phyloP scores from a whole-genome alignment of 2,329 filamentous ascomycete species.

The Parasarocladium wereldwijsianum region DNA sequence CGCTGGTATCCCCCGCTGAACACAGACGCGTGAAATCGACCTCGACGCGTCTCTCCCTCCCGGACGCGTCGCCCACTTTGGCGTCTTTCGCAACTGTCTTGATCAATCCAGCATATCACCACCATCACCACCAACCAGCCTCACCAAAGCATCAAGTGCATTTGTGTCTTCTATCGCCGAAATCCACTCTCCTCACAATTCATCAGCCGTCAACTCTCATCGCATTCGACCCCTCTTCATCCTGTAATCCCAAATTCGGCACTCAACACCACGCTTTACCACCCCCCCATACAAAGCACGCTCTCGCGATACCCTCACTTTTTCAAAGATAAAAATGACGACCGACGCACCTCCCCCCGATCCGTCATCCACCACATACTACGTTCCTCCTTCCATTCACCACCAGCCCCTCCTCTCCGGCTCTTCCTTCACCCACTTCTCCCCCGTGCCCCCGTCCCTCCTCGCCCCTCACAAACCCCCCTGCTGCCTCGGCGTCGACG shows the following conservation, averaged over 20 bases:
- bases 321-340: neutral
- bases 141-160: neutral
- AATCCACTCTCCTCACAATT: too few species aligned
- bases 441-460: constrained; percentile 49
- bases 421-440: constrained; percentile 58
- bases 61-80: constrained; percentile 12
- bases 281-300: too few species aligned
- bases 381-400: constrained; percentile 58
- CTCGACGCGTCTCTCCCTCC: constrained; percentile 8
- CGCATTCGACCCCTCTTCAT: too few species aligned
- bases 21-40: too few species aligned
- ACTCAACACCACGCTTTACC: too few species aligned
- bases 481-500: constrained; percentile 79
- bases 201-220: too few species aligned
- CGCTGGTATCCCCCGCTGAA: neutral
- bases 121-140: neutral
- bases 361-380: constrained; percentile 18
- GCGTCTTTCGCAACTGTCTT: neutral
- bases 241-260: too few species aligned
- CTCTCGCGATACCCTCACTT: constrained; percentile 1
- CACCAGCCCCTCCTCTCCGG: constrained; percentile 41
- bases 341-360: constrained; percentile 23
- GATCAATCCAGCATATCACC: neutral
- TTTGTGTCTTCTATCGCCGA: neutral
- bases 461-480: constrained; percentile 24